Percentiles rank a stretch among this genome's conserved stretches.
These are phyloP conservation scores for Xylaria sp. DNA, from an alignment of 2,329 filamentous ascomycete species.

Conservation along the genomic window DNA sequence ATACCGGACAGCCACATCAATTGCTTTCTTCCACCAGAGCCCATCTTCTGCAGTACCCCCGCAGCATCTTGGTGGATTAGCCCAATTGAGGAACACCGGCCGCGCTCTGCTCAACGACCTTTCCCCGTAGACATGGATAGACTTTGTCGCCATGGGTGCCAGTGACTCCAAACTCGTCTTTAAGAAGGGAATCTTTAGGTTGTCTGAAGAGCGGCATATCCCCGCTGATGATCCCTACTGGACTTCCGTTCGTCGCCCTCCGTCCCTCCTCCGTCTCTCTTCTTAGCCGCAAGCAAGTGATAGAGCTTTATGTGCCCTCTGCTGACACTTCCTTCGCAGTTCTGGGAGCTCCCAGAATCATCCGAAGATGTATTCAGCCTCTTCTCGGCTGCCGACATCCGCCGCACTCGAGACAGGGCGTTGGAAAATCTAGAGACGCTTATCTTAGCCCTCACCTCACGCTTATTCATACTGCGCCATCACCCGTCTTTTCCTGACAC, in stretches of 20 bases:
- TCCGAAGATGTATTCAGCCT: slow-evolving; percentile 97
- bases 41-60: slow-evolving; percentile 1
- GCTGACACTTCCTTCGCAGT: slow-evolving; percentile 63
- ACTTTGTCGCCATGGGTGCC: slow-evolving; percentile 78
- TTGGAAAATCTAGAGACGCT: slow-evolving; percentile 91
- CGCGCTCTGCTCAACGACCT: background rate
- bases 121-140: slow-evolving; percentile 45
- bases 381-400: slow-evolving; percentile 89
- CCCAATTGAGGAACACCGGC: background rate
- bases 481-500: slow-evolving; percentile 91
- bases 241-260: slow-evolving; percentile 75
- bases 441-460: slow-evolving; percentile 83
- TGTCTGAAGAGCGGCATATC: slow-evolving; percentile 92
- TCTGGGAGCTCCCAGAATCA: slow-evolving; percentile 97
- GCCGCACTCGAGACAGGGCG: slow-evolving; percentile 85
- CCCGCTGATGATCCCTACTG: slow-evolving; percentile 90
- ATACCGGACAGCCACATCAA: slow-evolving; percentile 2
- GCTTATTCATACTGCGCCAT: slow-evolving; percentile 83
- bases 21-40: background rate
- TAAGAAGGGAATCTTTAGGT: slow-evolving; percentile 96
- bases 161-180: slow-evolving; percentile 99
- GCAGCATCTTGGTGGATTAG: slow-evolving; percentile 5
- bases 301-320: slow-evolving; percentile 31
- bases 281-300: slow-evolving; percentile 18
- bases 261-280: background rate